These are phyloP conservation scores for Rubia peregrina DNA, from an alignment of 305 asterid species.

Conservation along the genomic window DNA sequence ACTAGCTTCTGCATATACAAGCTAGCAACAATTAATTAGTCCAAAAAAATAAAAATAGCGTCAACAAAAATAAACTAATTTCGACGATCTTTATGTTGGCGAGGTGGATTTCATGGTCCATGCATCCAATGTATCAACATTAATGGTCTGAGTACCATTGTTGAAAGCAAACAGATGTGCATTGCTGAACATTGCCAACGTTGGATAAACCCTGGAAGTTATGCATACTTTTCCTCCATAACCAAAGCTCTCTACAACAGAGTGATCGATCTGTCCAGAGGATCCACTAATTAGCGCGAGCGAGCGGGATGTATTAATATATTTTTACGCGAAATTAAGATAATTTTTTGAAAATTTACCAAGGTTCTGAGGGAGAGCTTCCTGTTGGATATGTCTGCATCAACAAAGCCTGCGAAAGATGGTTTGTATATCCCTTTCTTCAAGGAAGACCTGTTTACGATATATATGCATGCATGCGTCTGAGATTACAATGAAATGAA, in stretches of 20 bases:
- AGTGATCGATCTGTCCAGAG: constrained; percentile 34
- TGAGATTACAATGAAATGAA: background rate
- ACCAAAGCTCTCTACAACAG: constrained; percentile 41
- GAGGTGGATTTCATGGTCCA: constrained; percentile 32
- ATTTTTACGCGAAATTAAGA: background rate
- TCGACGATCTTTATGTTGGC: constrained; percentile 9
- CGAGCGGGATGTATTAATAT: background rate
- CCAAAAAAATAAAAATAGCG: too few species aligned
- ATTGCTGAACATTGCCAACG: constrained; percentile 18
- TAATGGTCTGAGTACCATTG: constrained; percentile 31
- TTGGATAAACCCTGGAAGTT: constrained; percentile 41
- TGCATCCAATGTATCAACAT: constrained; percentile 24
- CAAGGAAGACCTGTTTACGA: constrained; percentile 26
- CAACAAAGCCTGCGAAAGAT: constrained; percentile 37
- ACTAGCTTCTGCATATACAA: background rate
- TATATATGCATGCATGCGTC: background rate
- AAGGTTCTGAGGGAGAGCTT: constrained; percentile 34
- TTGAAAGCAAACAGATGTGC: constrained; percentile 39
- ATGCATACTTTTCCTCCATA: constrained; percentile 33
- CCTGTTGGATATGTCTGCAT: constrained; percentile 28
- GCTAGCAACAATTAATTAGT: background rate
- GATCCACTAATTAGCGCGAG: background rate
- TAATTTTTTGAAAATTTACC: constrained; percentile 14
- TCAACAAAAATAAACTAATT: background rate
- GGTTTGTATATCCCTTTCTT: constrained; percentile 20